Percentiles rank a stretch among this genome's conserved stretches.
Conservation (phyloP, 495 filamentous ascomycete genomes). For the Parachaetomium inaequale region DNA sequence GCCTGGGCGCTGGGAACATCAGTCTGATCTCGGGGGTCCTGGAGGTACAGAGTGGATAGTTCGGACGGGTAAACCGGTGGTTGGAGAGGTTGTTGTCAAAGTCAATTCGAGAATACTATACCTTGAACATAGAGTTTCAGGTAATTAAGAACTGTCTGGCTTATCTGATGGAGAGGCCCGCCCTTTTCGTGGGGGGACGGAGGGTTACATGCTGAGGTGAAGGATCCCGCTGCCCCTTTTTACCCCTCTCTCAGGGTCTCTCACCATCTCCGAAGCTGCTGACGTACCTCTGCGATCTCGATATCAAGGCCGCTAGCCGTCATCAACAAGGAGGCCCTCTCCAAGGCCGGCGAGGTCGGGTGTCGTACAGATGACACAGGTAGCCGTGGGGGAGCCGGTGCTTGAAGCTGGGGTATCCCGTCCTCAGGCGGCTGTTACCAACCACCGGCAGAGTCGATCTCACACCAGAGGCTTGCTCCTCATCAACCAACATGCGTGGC, state of each 20-base stretch:
- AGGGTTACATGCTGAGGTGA: background rate
- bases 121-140: too few species aligned
- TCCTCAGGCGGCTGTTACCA: background rate
- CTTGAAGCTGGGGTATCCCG: background rate
- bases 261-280: background rate
- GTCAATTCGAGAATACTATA: background rate
- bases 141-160: background rate
- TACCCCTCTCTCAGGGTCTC: background rate
- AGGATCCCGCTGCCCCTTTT: background rate
- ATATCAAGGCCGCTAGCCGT: too few species aligned
- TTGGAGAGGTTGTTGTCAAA: background rate
- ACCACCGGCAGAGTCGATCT: background rate
- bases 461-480: too few species aligned
- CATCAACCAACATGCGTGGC: background rate
- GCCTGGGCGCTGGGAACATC: background rate
- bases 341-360: background rate
- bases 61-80: background rate
- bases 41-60: background rate
- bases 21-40: background rate
- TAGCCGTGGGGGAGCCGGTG: background rate
- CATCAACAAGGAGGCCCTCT: too few species aligned
- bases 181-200: too few species aligned
- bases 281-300: background rate
- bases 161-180: background rate
- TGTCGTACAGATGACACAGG: too few species aligned